A percentile compares a stretch with the other conserved stretches of the same genome.
Evolutionary conservation across 2,329 filamentous ascomycete genomes (phyloP).

Genomic region (Westerdykella ornata): DNA sequence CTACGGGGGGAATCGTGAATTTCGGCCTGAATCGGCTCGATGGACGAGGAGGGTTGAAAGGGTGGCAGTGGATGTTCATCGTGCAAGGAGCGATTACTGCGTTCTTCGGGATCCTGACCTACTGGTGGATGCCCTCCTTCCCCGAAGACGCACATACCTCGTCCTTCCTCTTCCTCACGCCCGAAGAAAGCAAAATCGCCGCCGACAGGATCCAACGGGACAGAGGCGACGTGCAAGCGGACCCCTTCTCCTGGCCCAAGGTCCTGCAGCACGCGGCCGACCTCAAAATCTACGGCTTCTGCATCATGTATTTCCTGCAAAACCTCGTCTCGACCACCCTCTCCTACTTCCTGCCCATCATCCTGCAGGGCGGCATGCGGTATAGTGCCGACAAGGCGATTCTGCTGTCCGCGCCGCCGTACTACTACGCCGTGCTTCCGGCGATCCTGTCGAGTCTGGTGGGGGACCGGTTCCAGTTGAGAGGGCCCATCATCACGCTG

Average conservation of each 20-base stretch:
- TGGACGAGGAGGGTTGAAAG: constrained; percentile 50
- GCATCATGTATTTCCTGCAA: constrained; percentile 58
- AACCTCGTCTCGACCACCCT: constrained; percentile 61
- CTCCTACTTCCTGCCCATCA: constrained; percentile 60
- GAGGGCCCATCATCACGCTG: constrained; percentile 59
- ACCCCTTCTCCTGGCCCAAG: constrained; percentile 51
- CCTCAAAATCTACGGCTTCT: constrained; percentile 58
- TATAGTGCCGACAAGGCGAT: constrained; percentile 45
- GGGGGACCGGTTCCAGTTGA: constrained; percentile 54
- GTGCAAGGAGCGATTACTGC: constrained; percentile 57
- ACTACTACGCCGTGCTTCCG: constrained; percentile 60
- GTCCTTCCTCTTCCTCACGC: constrained; percentile 52
- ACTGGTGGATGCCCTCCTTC: constrained; percentile 67
- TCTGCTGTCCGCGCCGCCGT: constrained; percentile 59
- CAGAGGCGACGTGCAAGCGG: constrained; percentile 53
- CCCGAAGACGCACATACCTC: constrained; percentile 53
- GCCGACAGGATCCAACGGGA: constrained; percentile 54
- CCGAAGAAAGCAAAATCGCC: constrained; percentile 52
- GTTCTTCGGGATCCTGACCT: constrained; percentile 54
- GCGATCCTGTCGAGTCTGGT: constrained; percentile 57
- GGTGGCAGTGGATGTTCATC: constrained; percentile 65
- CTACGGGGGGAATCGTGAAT: constrained; percentile 61
- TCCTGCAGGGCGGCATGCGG: constrained; percentile 46
- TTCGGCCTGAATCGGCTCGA: constrained; percentile 61
- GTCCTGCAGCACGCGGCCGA: constrained; percentile 54